Conservation (phyloP, 2,329 filamentous ascomycete species). For the Zasmidium angulare region DNA sequence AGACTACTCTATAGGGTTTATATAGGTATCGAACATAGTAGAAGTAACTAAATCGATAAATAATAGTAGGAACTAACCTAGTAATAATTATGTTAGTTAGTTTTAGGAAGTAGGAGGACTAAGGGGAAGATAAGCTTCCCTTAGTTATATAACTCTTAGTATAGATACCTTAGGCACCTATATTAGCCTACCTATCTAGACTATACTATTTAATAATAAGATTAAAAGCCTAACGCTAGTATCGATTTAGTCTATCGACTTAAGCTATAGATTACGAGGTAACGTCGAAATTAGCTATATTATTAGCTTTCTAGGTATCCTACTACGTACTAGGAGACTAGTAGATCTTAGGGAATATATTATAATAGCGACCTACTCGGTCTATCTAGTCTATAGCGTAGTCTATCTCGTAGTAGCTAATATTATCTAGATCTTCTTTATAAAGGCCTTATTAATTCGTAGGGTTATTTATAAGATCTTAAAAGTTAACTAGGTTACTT, state of each 20-base stretch:
- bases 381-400: not conserved
- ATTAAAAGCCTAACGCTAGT: not conserved
- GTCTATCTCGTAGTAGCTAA: not conserved
- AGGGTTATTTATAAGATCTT: not conserved
- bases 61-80: too few relatives aligned
- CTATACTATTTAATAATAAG: not conserved
- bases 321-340: not conserved
- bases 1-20: too few relatives aligned
- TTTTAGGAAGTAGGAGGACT: too few relatives aligned
- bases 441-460: not conserved
- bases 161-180: too few relatives aligned
- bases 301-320: not conserved
- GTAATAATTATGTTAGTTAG: too few relatives aligned
- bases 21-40: too few relatives aligned
- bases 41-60: too few relatives aligned
- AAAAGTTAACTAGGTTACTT: not conserved
- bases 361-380: too few relatives aligned
- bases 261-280: not conserved
- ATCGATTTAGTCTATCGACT: not conserved
- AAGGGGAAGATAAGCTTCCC: too few relatives aligned
- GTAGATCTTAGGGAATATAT: not conserved
- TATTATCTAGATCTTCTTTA: not conserved
- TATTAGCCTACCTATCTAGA: too few relatives aligned
- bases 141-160: too few relatives aligned
- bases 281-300: not conserved